Base-by-base conservation (phyloP, 2,329 filamentous ascomycete species). In the Chaetomiaceae sp. region DNA sequence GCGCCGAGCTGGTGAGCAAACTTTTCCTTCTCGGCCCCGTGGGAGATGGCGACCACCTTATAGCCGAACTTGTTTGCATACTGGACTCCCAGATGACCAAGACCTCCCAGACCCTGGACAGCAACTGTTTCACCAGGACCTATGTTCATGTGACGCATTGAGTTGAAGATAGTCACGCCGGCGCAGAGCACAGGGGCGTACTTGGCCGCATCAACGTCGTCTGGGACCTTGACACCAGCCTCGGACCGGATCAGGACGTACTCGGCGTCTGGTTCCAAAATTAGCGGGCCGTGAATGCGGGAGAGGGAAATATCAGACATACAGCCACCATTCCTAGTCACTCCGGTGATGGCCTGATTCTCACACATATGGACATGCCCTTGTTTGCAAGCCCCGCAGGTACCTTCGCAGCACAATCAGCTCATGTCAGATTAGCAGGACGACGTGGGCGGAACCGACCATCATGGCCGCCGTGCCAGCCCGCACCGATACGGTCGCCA, bases 291-390 rank as follows among this genome's bases (percentile, higher is more conserved):
- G 7, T 32, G 2, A 5, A 2, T 20, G 23, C 9, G 14, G 23
- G 9, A 9, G 7, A 20, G 18, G 16, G 23, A 29, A 18, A 34
- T 16, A 1, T 3, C n/a, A 11, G 13, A 47, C 64, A 59, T 58
- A 65, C 64, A 85, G 45, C 82, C 88, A 46, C 88, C 88, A 58
- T 87, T 76, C 34, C 71, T 72, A 3, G 72, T 80, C 5, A 87
- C 76, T 11, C 88, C 87, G 65, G 89, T 90, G 64, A 89, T 65
- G 0, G 68, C 66, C 43, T 65, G 70, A 58, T 84, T 80, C 20
- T 81, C 74, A 68, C 88, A 91, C 69, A 85, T 84, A 66, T 90
- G 85, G 71, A 80, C 87, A 21, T 79, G 66, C 1, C 81, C 82
- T 14, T 80, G 75, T 51, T 78, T 76, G 69, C 87, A 91, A 11